Evolutionary conservation across 208 protist species (phyloP).

Genomic region (Naegleria lovaniensis): DNA sequence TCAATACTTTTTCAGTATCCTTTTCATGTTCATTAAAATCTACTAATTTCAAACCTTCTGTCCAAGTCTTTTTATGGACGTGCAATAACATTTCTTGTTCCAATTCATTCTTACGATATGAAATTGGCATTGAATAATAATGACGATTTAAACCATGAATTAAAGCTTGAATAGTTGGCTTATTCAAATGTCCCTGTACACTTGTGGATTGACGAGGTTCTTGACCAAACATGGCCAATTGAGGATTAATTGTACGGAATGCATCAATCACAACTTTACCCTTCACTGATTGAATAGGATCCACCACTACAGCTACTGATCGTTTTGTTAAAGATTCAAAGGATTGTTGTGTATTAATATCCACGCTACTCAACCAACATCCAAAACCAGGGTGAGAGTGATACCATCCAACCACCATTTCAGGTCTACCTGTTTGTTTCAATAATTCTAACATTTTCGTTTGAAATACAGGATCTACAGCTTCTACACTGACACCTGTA

Average conservation of each 20-base stretch:
- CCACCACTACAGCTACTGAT: constrained; percentile 98
- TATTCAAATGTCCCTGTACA: constrained; percentile 97
- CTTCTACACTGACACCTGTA: constrained; percentile 96
- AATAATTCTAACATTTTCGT: constrained; percentile 99
- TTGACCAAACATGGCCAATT: constrained; percentile 71
- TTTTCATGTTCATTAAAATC: constrained; percentile 66
- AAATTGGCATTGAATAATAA: constrained; percentile 99
- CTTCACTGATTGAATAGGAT: constrained; percentile 99
- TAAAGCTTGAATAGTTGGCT: constrained; percentile 92
- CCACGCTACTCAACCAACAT: constrained; percentile 99
- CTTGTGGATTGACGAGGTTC: constrained; percentile 98
- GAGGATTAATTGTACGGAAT: constrained; percentile 93
- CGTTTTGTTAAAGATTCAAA: constrained; percentile 95
- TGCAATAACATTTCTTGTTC: constrained; percentile 99
- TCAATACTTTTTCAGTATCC: constrained; percentile 57
- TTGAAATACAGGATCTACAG: constrained; percentile 99
- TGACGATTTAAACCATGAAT: constrained; percentile 94
- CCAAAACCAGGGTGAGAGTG: constrained; percentile 99
- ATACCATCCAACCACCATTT: constrained; percentile 99
- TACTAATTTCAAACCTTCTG: constrained; percentile 84
- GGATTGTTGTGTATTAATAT: constrained; percentile 95
- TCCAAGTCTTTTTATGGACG: constrained; percentile 98
- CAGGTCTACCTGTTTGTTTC: constrained; percentile 91
- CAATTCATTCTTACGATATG: constrained; percentile 98
- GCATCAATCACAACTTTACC: constrained; percentile 99